A percentile compares a stretch with the other conserved stretches of the same genome.
Conservation (phyloP, 192 early-diverging fungal species). For the Podila epigama region DNA sequence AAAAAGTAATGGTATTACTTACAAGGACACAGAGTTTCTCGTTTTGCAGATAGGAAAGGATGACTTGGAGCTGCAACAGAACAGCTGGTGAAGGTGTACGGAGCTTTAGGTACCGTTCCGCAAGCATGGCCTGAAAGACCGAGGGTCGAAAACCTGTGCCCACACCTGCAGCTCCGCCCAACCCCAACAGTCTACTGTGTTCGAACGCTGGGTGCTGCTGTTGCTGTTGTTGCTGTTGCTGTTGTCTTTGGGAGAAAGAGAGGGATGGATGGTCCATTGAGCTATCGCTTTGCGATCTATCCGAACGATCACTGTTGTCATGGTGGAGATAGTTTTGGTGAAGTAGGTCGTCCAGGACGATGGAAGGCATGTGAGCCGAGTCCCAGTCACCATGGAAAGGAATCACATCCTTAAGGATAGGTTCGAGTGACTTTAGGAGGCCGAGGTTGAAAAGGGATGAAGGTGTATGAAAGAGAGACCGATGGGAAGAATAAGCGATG, state of each 20-base stretch:
- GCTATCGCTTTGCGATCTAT: not conserved
- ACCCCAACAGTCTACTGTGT: conserved; percentile 12
- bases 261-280: too few species aligned
- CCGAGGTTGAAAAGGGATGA: conserved; percentile 44
- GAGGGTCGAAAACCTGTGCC: conserved; percentile 43
- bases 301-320: not conserved
- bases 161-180: conserved; percentile 31
- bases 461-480: conserved; percentile 44
- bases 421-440: conserved; percentile 42
- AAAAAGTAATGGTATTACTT: conserved; percentile 2
- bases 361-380: conserved; percentile 1
- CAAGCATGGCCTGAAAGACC: conserved; percentile 47
- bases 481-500: conserved; percentile 42
- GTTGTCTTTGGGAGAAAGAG: not conserved
- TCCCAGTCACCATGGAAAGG: conserved; percentile 29
- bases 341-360: conserved; percentile 19
- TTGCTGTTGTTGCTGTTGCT: conserved; percentile 5
- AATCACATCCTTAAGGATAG: conserved; percentile 43
- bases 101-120: conserved; percentile 44
- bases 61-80: conserved; percentile 32
- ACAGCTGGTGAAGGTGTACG: conserved; percentile 38
- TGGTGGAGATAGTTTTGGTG: not conserved
- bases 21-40: conserved; percentile 58
- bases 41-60: conserved; percentile 54
- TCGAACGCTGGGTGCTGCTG: conserved; percentile 2